These are phyloP conservation scores for Podila clonocystis DNA, from an alignment of 192 early-diverging fungal genomes.

Conservation along the genomic window DNA sequence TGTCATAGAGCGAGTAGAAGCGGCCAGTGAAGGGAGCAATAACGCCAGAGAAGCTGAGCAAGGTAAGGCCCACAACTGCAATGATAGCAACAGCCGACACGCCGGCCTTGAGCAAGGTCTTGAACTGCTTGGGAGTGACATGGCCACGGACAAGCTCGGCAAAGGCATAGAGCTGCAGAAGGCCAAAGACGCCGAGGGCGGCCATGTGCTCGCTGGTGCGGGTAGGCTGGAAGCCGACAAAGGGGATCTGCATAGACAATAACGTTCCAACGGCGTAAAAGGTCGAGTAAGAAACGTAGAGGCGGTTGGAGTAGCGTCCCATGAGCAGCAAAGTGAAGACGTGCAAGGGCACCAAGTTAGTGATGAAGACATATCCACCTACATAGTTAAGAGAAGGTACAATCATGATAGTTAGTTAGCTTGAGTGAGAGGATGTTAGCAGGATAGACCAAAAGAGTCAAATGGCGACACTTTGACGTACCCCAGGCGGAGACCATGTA, in stretches of 20 bases:
- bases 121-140: constrained; percentile 88
- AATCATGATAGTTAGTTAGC: not conserved
- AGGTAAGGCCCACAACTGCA: constrained; percentile 70
- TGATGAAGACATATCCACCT: constrained; percentile 98
- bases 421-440: not conserved
- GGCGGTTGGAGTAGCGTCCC: constrained; percentile 92
- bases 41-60: constrained; percentile 82
- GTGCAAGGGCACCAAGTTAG: constrained; percentile 98
- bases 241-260: constrained; percentile 98
- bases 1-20: constrained; percentile 99
- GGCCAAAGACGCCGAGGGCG: constrained; percentile 94
- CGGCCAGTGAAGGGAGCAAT: constrained; percentile 99
- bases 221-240: constrained; percentile 99
- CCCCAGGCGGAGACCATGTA: constrained; percentile 99
- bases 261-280: constrained; percentile 98
- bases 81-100: constrained; percentile 60
- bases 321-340: constrained; percentile 93
- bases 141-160: constrained; percentile 82
- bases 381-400: not conserved
- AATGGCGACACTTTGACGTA: constrained; percentile 15
- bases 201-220: constrained; percentile 99
- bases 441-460: not conserved
- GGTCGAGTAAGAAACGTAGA: constrained; percentile 98
- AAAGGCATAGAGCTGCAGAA: constrained; percentile 96
- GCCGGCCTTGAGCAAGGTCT: constrained; percentile 76